phyloP scores from a whole-genome alignment of 495 filamentous ascomycete genomes.

The Trichoderma parareesei region DNA sequence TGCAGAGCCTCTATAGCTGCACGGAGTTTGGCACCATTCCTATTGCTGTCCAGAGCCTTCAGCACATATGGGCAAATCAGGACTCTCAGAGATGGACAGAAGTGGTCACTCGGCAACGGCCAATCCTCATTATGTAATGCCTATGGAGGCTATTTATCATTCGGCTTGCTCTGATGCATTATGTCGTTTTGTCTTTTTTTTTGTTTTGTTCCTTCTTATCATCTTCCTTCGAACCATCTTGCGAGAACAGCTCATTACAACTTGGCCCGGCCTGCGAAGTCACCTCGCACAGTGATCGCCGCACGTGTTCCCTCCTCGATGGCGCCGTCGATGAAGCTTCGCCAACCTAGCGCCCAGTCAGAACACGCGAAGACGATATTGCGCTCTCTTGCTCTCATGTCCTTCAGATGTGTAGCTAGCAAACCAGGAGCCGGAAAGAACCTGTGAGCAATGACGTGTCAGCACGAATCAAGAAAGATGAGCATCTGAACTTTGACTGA shows the following conservation, averaged over 20 bases:
- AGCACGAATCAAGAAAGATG: too few relatives aligned
- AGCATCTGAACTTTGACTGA: too few relatives aligned
- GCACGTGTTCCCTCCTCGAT: slow-evolving; percentile 6
- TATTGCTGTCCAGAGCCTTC: background rate
- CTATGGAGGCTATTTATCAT: background rate
- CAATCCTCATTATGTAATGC: background rate
- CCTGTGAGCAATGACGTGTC: background rate
- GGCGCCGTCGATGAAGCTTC: slow-evolving; percentile 2
- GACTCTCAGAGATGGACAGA: slow-evolving; percentile 1
- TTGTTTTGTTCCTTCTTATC: background rate
- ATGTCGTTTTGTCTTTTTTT: background rate
- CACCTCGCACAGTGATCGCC: background rate
- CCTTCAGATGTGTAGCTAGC: slow-evolving; percentile 2
- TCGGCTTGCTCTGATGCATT: background rate
- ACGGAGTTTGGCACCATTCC: slow-evolving; percentile 5
- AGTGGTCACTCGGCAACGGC: slow-evolving; percentile 2
- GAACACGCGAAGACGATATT: background rate
- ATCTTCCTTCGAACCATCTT: background rate
- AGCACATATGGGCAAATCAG: slow-evolving; percentile 1
- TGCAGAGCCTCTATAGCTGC: slow-evolving; percentile 3
- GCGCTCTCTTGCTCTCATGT: slow-evolving; percentile 6
- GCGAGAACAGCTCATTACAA: background rate
- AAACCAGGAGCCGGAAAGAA: slow-evolving; percentile 1
- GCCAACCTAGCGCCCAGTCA: slow-evolving; percentile 2
- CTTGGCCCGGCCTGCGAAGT: slow-evolving; percentile 3